A percentile compares a stretch with the other conserved stretches of the same genome.
Evolutionary conservation across 805 yeast species (phyloP).

Genomic region (Tetrapisispora iriomotensis): DNA sequence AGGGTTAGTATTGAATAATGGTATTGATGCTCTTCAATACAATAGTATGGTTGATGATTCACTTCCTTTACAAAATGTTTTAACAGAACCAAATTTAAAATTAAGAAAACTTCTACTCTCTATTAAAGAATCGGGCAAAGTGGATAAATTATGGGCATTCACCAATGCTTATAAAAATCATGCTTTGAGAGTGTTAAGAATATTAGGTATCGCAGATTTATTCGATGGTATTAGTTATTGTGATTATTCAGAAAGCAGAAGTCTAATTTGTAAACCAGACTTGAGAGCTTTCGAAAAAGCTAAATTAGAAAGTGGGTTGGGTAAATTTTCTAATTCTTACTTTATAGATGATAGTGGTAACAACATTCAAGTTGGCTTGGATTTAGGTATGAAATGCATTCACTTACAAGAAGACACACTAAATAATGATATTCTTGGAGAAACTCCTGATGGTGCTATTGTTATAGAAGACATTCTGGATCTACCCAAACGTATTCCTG

Average conservation of each 20-base stretch:
- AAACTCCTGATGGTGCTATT: conserved; percentile 36
- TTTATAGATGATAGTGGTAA: conserved; percentile 82
- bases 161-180: conserved; percentile 91
- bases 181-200: conserved; percentile 64
- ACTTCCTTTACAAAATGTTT: conserved; percentile 62
- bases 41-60: conserved; percentile 84
- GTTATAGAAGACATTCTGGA: conserved; percentile 52
- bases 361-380: conserved; percentile 64
- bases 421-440: conserved; percentile 26
- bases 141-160: conserved; percentile 74
- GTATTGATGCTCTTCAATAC: conserved; percentile 77
- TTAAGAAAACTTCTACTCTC: conserved; percentile 42
- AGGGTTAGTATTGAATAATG: conserved; percentile 54
- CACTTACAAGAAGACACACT: conserved; percentile 65
- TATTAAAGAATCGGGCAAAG: conserved; percentile 35
- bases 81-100: conserved; percentile 43
- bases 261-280: conserved; percentile 82
- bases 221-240: conserved; percentile 91
- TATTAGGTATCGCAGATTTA: conserved; percentile 77
- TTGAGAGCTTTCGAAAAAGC: conserved; percentile 51
- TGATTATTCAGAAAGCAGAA: conserved; percentile 49
- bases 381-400: conserved; percentile 61
- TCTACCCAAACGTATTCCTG: conserved; percentile 2
- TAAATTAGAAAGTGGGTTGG: conserved; percentile 43
- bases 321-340: conserved; percentile 40